These are phyloP conservation scores for Nemophila menziesii DNA, from an alignment of 257 asterid genomes.

Conservation along the genomic window DNA sequence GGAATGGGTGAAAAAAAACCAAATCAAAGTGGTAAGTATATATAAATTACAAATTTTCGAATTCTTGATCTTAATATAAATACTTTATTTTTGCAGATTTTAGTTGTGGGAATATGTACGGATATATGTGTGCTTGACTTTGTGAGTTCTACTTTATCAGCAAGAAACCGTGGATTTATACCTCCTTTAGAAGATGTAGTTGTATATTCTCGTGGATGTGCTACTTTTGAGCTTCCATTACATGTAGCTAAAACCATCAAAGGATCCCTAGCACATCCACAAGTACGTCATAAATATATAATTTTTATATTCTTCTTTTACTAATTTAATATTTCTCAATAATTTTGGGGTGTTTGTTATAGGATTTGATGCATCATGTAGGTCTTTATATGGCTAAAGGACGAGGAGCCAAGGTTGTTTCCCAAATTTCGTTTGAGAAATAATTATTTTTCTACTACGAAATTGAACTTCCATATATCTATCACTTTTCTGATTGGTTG, in stretches of 20 bases:
- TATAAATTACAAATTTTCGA: not conserved
- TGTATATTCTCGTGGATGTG: slow-evolving; percentile 78
- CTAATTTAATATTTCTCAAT: not conserved
- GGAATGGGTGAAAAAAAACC: slow-evolving; percentile 76
- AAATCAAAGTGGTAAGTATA: slow-evolving; percentile 51
- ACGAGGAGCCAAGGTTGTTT: slow-evolving; percentile 82
- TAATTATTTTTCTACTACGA: too few species aligned
- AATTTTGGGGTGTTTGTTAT: slow-evolving; percentile 3
- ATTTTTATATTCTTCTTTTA: too few species aligned
- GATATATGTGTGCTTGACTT: slow-evolving; percentile 87
- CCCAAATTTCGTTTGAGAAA: slow-evolving; percentile 33
- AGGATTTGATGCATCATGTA: slow-evolving; percentile 77
- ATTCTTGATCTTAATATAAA: not conserved
- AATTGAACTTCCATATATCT: too few species aligned
- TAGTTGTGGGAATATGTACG: slow-evolving; percentile 87
- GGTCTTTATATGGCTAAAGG: slow-evolving; percentile 79
- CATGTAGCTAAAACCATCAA: slow-evolving; percentile 38
- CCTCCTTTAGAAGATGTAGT: slow-evolving; percentile 58
- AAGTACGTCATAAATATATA: slow-evolving; percentile 29
- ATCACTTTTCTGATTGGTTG: too few species aligned
- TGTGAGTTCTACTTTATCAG: slow-evolving; percentile 64
- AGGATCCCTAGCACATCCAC: slow-evolving; percentile 87
- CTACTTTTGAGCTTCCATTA: slow-evolving; percentile 73
- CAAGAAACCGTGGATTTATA: slow-evolving; percentile 60
- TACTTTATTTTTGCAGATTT: slow-evolving; percentile 28